Percentiles rank a stretch among this genome's conserved stretches.
phyloP scores from a whole-genome alignment of 2,329 filamentous ascomycete species.

The Aspergillus latus region DNA sequence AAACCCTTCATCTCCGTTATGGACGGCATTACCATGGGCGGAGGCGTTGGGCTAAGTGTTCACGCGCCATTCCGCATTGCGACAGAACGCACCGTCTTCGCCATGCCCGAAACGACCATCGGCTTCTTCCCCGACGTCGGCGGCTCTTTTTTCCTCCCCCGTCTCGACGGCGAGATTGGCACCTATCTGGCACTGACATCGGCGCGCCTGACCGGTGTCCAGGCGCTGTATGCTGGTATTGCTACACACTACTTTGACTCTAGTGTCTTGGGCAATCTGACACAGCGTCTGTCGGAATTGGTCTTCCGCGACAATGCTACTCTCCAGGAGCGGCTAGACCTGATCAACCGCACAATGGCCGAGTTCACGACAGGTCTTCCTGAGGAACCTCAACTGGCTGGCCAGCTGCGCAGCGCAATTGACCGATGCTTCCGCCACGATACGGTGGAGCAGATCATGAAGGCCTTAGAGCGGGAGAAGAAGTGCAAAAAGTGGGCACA shows the following conservation, averaged over 20 bases:
- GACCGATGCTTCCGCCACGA: conserved; percentile 76
- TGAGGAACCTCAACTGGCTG: conserved; percentile 65
- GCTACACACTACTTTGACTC: conserved; percentile 97
- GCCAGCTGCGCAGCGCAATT: conserved; percentile 73
- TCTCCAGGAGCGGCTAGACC: conserved; percentile 61
- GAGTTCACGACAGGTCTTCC: conserved; percentile 89
- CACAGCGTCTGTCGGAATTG: conserved; percentile 83
- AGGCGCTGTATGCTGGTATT: conserved; percentile 86
- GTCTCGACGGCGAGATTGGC: conserved; percentile 81
- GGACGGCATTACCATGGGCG: conserved; percentile 98
- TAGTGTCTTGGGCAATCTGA: conserved; percentile 75
- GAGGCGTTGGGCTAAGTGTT: conserved; percentile 88
- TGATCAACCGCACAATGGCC: conserved; percentile 85
- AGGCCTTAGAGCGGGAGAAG: conserved; percentile 59
- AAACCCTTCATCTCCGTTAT: conserved; percentile 96
- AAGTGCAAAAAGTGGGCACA: conserved; percentile 71
- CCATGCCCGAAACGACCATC: conserved; percentile 98
- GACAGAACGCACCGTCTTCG: conserved; percentile 91
- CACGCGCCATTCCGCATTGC: conserved; percentile 96
- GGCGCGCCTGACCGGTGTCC: conserved; percentile 74
- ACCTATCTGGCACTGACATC: conserved; percentile 94
- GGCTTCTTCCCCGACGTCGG: conserved; percentile 99
- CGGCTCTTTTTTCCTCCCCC: conserved; percentile 90
- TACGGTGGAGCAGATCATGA: conserved; percentile 68
- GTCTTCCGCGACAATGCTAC: conserved; percentile 76